Evolutionary conservation across 176 grass and related monocot species (phyloP).

Genomic region (Zoysia japonica): DNA sequence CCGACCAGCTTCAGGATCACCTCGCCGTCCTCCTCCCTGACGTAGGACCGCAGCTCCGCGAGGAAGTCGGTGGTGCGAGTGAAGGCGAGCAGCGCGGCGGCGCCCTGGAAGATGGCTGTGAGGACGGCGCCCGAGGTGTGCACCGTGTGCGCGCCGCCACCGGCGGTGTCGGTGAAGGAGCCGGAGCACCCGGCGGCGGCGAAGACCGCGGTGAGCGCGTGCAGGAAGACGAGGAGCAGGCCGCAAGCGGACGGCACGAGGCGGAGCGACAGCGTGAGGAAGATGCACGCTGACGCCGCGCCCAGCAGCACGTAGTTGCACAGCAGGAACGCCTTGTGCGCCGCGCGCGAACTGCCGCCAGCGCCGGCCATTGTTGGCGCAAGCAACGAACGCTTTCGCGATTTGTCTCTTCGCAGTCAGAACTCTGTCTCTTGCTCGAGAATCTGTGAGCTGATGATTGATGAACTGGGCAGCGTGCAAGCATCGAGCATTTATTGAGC

Average conservation of each 20-base stretch:
- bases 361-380: background rate
- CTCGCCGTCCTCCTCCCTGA: constrained; percentile 70
- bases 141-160: constrained; percentile 32
- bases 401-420: background rate
- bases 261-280: constrained; percentile 85
- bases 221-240: constrained; percentile 77
- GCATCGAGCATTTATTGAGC: background rate
- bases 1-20: constrained; percentile 71
- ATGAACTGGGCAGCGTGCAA: background rate
- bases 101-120: constrained; percentile 81
- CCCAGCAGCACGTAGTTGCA: constrained; percentile 82
- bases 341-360: constrained; percentile 13
- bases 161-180: constrained; percentile 34
- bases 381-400: background rate
- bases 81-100: constrained; percentile 57
- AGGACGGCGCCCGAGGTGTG: constrained; percentile 65
- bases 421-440: background rate
- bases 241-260: constrained; percentile 67
- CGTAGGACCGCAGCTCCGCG: constrained; percentile 58
- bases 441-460: background rate
- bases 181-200: constrained; percentile 57
- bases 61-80: constrained; percentile 62
- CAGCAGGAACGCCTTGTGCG: constrained; percentile 62
- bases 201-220: constrained; percentile 63
- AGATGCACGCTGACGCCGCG: constrained; percentile 74